Evolutionary conservation across 1,139 yeast genomes (phyloP), one percentile per base, ranked within the genome.

Genomic region (Magnusiomyces sp.): DNA sequence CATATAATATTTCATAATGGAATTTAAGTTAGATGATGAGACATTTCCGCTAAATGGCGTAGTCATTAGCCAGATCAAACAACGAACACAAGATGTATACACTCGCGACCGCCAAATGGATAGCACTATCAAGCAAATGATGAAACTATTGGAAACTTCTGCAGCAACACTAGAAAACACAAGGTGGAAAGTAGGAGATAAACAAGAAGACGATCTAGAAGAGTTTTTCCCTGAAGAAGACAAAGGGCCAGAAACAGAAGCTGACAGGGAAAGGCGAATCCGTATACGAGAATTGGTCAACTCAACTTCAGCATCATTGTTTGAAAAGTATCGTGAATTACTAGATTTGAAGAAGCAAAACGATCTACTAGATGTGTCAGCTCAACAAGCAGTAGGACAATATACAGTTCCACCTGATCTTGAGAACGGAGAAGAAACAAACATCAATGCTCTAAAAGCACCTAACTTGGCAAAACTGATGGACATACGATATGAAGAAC

Each of bases 391-490:
- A n/a, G 46, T 32, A 7, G 11, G n/a, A 13, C n/a, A n/a, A 19
- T 43, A 43, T 16, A 2, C 7, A 5, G 23, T 34, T 14, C 46
- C 46, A 5, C 40, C 46, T 13, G 16, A 20, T 11, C 11, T 43
- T 34, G 46, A 43, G 11, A 34, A 43, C 11, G 36, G 34, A 6
- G 29, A 43, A 6, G 46, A 43, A 19, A 17, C 16, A 10, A 43
- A 43, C 14, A 34, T 43, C 9, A 17, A 23, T 32, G 2, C 7
- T 10, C 13, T 43, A 32, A 11, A n/a, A 13, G 16, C 34, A 17
- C 33, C 20, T 13, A 44, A 49, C 43, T 29, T 49, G 13, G 42
- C 48, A 1, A 13, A 14, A 6, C 14, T 23, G 2, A 39, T 47
- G 16, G 40, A 31, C 5, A 27, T 33, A 3, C 23, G 40, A 2